These are phyloP conservation scores for Simmondsia chinensis DNA, from an alignment of 148 eudicot species.

Conservation along the genomic window DNA sequence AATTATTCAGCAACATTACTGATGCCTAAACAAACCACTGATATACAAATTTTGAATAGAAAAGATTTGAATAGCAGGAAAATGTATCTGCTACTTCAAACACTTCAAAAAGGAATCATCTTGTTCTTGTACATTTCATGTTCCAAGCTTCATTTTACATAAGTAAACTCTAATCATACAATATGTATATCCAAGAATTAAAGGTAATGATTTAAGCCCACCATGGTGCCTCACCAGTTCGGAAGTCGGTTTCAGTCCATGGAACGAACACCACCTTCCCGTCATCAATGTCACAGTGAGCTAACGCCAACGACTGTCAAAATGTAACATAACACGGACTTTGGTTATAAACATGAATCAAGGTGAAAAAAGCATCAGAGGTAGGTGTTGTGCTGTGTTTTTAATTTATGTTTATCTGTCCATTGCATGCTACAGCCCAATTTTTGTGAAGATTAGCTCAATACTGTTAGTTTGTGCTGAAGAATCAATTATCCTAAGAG, in stretches of 20 bases:
- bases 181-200: background rate
- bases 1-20: too few species aligned
- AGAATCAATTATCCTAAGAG: too few species aligned
- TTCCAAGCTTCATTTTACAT: constrained; percentile 13
- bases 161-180: constrained; percentile 6
- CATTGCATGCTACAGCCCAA: background rate
- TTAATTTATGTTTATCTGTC: background rate
- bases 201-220: constrained; percentile 37
- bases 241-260: constrained; percentile 82
- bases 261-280: constrained; percentile 84
- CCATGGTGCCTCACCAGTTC: constrained; percentile 88
- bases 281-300: constrained; percentile 46
- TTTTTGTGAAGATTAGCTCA: too few species aligned
- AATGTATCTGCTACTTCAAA: constrained; percentile 5
- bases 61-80: constrained; percentile 6
- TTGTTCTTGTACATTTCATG: constrained; percentile 7
- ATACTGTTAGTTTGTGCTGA: too few species aligned
- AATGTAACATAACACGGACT: background rate
- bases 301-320: constrained; percentile 64
- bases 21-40: too few species aligned
- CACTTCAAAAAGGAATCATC: background rate
- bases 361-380: too few species aligned
- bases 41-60: too few species aligned
- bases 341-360: background rate
- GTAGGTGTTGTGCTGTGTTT: too few species aligned